Evolutionary conservation across 768 basidiomycete species (phyloP), one percentile per base, ranked within the genome.

Genomic region (Amyloporia xantha): DNA sequence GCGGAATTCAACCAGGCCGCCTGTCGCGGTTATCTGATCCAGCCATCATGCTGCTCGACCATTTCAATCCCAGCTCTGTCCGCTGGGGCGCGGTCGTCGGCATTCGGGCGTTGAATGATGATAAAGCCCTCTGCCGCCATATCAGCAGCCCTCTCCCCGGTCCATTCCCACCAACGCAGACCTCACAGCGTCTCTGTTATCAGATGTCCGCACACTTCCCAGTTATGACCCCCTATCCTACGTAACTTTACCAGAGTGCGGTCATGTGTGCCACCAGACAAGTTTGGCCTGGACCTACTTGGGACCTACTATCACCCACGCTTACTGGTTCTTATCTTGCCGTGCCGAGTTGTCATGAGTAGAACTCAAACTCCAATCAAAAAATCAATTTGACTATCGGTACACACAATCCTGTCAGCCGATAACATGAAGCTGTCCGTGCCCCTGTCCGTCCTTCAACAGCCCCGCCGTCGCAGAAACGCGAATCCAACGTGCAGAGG

Each of bases 221-320:
- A 28, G n/a, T n/a, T n/a, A n/a, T n/a, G 13, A 25, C n/a, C 24
- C 43, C 7, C 43, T 4, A 23, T 44, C 24, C 24, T n/a, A 44
- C 43, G 43, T 44, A 44, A 44, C 43, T 21, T 21, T 6, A 39
- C 4, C 43, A 42, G 43, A 24, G 43, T 15, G n/a, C 38, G 9
- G 38, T 19, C 38, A 7, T 19, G 38, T 19, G 38, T 6, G 15
- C 7, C 7, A 17, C 9, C 43, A 5, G 9, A 13, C 11, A 17
- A 44, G 43, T 44, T 27, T 44, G 43, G 43, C 43, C 43, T 44
- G 43, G 43, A 44, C 43, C 43, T 44, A 44, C 43, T 44, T 44
- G 43, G 43, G 43, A 44, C 43, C 43, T 44, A 44, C 43, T 44
- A 27, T 44, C 43, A 44, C 43, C 43, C 43, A 44, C 43, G 43